Percentiles rank a stretch among this genome's conserved stretches.
These are phyloP conservation scores for Auricularia sp. DNA, from an alignment of 768 basidiomycete genomes.

Conservation along the genomic window DNA sequence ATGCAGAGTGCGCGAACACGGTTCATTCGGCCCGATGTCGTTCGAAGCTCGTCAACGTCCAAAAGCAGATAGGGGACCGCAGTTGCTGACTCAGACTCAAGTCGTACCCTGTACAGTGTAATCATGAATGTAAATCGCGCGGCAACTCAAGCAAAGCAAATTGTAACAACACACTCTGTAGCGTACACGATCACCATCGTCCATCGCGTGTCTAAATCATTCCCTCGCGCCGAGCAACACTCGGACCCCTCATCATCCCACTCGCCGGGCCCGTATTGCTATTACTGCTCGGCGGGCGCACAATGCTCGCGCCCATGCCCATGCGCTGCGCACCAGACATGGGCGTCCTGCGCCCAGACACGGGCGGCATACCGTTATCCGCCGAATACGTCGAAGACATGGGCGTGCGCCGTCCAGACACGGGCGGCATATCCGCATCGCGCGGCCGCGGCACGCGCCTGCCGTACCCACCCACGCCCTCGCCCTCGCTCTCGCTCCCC, in stretches of 20 bases:
- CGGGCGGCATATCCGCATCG: background rate
- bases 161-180: too few species aligned
- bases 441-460: background rate
- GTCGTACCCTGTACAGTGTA: too few species aligned
- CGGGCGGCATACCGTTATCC: background rate
- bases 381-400: background rate
- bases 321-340: background rate
- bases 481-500: background rate
- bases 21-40: background rate
- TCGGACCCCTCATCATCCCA: background rate
- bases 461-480: background rate
- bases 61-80: too few species aligned
- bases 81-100: too few species aligned
- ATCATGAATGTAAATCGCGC: too few species aligned
- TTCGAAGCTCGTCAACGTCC: too few species aligned
- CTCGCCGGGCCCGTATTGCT: background rate
- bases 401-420: background rate
- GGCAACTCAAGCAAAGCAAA: too few species aligned
- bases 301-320: background rate
- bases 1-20: background rate
- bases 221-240: background rate
- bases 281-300: background rate
- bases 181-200: too few species aligned
- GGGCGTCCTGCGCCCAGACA: background rate
- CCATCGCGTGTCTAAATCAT: background rate